Evolutionary conservation across 805 yeast species (phyloP), one percentile per base, ranked within the genome.

Genomic region (Barnettozyma sp.): DNA sequence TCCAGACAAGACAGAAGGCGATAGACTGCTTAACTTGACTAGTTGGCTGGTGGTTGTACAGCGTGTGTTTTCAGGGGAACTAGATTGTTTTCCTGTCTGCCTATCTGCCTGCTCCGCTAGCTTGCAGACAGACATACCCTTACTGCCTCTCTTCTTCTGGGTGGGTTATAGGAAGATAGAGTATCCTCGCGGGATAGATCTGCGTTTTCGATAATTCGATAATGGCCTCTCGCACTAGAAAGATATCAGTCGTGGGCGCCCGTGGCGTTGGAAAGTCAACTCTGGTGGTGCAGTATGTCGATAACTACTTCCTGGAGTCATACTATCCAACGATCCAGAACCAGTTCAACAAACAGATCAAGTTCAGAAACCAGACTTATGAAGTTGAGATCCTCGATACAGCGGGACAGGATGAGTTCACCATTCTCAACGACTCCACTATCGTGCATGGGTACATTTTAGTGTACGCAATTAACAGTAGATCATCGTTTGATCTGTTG

Each of bases 401-500:
- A 0, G 95, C 95, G 1, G 96, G 96, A 7, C 94, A 85, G 63
- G 95, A 86, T 58, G 95, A 86, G 63, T 83, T 79, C 55, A 73
- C 85, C 33, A 75, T 83, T 44, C 71, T 87, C 59, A 82, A 77
- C 49, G 85, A 82, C 57, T 82, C 82, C 48, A 79, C 82, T 37
- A 62, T 84, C 33, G 79, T 82, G 31, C 92, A 84, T 51, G 97
- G 95, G 1, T 82, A 82, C 53, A 63, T 87, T 29, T 60, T 88
- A 28, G 83, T 85, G 30, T 87, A 84, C 60, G 81, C 90, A 33
- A 87, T 87, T 36, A 77, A 84, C 21, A 80, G 87, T 30, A 64
- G 82, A 48, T 73, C 77, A 42, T 78, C 90, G 14, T 85, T 87
- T 56, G 92, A 83, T 35, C 68, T 84, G 58, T 65, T 87, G 33